Base-by-base conservation (phyloP, 78 protist genomes). In the Bigelowiella natans region DNA sequence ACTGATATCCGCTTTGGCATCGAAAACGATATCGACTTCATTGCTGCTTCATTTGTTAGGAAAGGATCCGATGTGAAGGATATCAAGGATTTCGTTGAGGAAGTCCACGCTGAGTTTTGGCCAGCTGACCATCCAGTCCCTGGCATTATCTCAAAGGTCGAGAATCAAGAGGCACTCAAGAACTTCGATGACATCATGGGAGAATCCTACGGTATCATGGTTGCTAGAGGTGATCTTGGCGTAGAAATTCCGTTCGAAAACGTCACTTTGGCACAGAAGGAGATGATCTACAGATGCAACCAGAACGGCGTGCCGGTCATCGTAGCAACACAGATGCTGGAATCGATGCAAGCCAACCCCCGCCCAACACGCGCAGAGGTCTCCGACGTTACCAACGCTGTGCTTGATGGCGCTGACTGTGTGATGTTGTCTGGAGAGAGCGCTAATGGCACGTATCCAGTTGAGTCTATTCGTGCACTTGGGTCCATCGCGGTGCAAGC, bases 341-440 rank as follows among this genome's bases (percentile, higher is more conserved):
- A 94, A 89, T 92, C 96, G 30, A 96, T 97, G 98, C 88, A 87
- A 34, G 26, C 34, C 37, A 95, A 96, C 82, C 96, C 98, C 28
- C 93, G 96, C 39, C 98, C 98, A 37, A 97, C 99, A 0, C 95
- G 99, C 2, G 98, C 98, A 36, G 99, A 97, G 94, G 86, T 39
- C 39, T 1, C 73, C 86, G 96, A 94, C 87, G 96, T 94, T 36
- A 93, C 96, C 37, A 92, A 91, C 40, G 95, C 94, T 0, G 93
- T 94, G 39, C 90, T 84, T 84, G 96, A 94, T 82, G 94, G 94
- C 51, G 91, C 96, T 26, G 94, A 92, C 94, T 63, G 88, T 64
- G 93, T 94, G 88, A 94, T 94, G 96, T 92, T 94, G 1, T 88
- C 92, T 30, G 96, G 92, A 83, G 96, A 94, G 92, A 93, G 94